These are phyloP conservation scores for Puccinellia tenuiflora DNA, from an alignment of 176 grass and related monocot genomes.

Conservation along the genomic window DNA sequence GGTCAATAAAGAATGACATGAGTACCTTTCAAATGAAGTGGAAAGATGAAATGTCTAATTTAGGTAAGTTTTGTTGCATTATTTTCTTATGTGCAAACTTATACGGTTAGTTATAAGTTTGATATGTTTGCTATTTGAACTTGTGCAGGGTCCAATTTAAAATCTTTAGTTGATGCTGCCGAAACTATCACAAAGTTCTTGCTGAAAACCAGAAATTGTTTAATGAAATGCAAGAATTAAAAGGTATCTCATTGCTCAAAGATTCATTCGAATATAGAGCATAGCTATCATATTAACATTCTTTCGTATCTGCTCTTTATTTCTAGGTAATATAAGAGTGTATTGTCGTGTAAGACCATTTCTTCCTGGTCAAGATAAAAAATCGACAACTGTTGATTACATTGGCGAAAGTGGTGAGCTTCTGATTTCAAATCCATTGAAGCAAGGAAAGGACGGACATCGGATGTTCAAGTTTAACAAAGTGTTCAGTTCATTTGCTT, in stretches of 20 bases:
- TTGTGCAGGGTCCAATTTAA: constrained; percentile 57
- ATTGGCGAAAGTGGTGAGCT: constrained; percentile 93
- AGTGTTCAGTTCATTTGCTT: constrained; percentile 55
- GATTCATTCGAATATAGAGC: background rate
- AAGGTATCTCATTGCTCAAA: constrained; percentile 38
- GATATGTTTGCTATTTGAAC: background rate
- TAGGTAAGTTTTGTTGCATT: constrained; percentile 45
- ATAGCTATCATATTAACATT: background rate
- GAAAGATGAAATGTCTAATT: constrained; percentile 68
- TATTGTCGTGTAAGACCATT: constrained; percentile 97
- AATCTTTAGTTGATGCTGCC: constrained; percentile 75
- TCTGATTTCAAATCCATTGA: constrained; percentile 70
- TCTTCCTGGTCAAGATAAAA: constrained; percentile 73
- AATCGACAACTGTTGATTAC: constrained; percentile 71
- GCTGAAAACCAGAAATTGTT: constrained; percentile 90
- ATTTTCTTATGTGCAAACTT: background rate
- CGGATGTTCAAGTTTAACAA: constrained; percentile 98
- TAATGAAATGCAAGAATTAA: constrained; percentile 94
- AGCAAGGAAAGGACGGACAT: constrained; percentile 84
- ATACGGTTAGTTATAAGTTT: background rate
- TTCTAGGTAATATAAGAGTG: constrained; percentile 90
- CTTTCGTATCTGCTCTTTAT: background rate
- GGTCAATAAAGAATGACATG: constrained; percentile 52
- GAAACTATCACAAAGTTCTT: constrained; percentile 89
- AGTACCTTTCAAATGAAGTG: constrained; percentile 56